Conservation (phyloP, 2,329 filamentous ascomycete species). For the Cadophora sp. region DNA sequence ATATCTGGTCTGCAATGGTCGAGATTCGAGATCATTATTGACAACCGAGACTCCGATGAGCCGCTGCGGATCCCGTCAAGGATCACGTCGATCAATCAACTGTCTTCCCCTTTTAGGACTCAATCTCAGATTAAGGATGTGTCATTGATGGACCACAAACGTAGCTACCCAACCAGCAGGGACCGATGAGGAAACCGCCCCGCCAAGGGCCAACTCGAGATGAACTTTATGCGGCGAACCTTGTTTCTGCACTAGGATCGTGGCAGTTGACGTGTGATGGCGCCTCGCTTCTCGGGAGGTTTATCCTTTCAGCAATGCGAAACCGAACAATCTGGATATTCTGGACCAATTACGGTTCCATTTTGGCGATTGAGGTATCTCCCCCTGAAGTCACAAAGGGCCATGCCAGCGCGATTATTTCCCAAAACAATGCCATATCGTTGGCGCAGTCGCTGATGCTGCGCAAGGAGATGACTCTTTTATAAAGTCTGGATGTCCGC, state of each 20-base stretch:
- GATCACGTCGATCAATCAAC: conserved; percentile 22
- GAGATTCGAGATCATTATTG: neutral
- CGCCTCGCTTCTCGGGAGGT: conserved; percentile 15
- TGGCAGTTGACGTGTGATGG: neutral
- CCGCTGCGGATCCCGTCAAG: conserved; percentile 19
- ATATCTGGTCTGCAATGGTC: neutral
- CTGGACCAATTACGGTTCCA: conserved; percentile 22
- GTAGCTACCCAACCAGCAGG: conserved; percentile 8
- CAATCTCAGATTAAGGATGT: conserved; percentile 23
- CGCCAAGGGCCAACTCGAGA: conserved; percentile 22
- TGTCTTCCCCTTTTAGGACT: conserved; percentile 8
- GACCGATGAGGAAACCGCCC: neutral
- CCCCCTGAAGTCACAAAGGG: conserved; percentile 15
- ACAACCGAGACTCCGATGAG: conserved; percentile 10
- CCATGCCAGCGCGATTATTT: conserved; percentile 24
- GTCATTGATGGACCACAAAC: neutral
- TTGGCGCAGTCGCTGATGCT: conserved; percentile 4
- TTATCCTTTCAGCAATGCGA: conserved; percentile 28
- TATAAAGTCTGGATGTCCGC: neutral
- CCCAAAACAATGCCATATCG: conserved; percentile 24
- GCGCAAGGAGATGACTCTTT: neutral
- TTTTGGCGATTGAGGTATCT: neutral
- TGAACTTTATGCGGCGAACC: conserved; percentile 26
- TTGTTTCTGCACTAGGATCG: neutral
- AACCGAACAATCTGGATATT: conserved; percentile 28